Percentiles rank a stretch among this genome's conserved stretches.
Evolutionary conservation across 352 stramenopile species (phyloP).

Genomic region (Pythium periplocum): DNA sequence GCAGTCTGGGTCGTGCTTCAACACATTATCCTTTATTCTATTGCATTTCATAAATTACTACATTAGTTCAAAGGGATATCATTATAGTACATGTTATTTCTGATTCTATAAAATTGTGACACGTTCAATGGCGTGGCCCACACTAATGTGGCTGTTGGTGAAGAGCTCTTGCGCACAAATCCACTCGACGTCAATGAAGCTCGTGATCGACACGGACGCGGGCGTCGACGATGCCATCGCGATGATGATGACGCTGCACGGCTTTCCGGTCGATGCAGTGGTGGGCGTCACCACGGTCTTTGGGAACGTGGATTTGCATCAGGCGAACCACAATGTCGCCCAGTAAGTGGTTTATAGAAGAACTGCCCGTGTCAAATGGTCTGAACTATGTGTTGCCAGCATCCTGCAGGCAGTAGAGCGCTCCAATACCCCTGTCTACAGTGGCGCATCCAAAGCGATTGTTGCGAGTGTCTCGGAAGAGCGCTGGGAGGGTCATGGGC

Average conservation of each 20-base stretch:
- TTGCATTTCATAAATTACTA: no score
- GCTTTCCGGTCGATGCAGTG: slow-evolving; percentile 45
- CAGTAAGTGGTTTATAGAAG: slow-evolving; percentile 35
- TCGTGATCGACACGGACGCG: slow-evolving; percentile 76
- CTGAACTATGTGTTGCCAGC: slow-evolving; percentile 18
- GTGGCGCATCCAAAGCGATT: slow-evolving; percentile 59
- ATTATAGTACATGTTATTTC: no score
- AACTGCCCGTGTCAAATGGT: not conserved
- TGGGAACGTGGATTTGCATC: slow-evolving; percentile 75
- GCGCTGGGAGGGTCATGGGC: slow-evolving; percentile 64
- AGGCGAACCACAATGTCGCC: slow-evolving; percentile 77
- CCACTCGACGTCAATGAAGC: slow-evolving; percentile 20
- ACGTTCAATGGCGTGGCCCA: no score
- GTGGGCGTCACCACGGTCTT: slow-evolving; percentile 78
- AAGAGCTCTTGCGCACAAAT: no score
- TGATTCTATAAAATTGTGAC: no score
- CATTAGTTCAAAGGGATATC: no score
- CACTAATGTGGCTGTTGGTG: no score
- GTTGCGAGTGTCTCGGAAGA: slow-evolving; percentile 57
- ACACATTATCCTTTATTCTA: no score
- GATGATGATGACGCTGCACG: slow-evolving; percentile 67
- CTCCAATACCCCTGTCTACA: slow-evolving; percentile 51
- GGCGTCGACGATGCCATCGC: slow-evolving; percentile 76
- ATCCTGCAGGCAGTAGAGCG: slow-evolving; percentile 54
- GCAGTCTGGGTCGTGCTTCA: no score